Base-by-base conservation (phyloP, 257 asterid genomes). In the Dorcoceras hygrometricum region DNA sequence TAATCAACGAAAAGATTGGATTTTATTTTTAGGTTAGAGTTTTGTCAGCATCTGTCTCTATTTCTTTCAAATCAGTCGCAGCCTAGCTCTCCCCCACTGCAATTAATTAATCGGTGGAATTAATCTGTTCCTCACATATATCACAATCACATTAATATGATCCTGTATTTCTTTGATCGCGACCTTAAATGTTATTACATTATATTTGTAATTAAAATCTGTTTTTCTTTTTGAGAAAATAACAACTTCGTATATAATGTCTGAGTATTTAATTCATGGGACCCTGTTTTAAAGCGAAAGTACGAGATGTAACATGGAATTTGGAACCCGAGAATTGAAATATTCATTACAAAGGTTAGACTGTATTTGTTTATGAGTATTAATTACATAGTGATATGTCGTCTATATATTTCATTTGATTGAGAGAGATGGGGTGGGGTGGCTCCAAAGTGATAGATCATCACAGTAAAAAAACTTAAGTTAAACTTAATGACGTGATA, bases 401-500 rank as follows among this genome's bases (percentile, higher is more conserved):
- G n/a, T n/a, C n/a, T n/a, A n/a, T n/a, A n/a, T n/a, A 36, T 11
- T 36, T 59, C 24, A 36, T 24, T 50, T 19, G 66, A 16, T 9
- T 50, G 26, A 50, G 34, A 14, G 57, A 6, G 27, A 32, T 53
- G 65, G 55, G 76, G 62, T 70, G 34, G 43, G 76, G 62, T 70
- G 34, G 43, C 67, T 70, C 58, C 72, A 69, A 75, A 36, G 16
- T 36, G 46, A 32, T n/a, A n/a, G n/a, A n/a, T 6, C 39, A 62
- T 60, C 74, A 61, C 71, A 59, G 27, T 39, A 53, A 65, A 73
- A 27, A n/a, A n/a, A n/a, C n/a, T n/a, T n/a, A n/a, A 75, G 70
- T 76, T 43, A 59, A 74, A 73, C 6, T 68, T 65, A 77, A 80
- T 73, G 79, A 78, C 80, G 77, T 57, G 8, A 68, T 27, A 43